Percentiles rank a stretch among this genome's conserved stretches.
Conservation (phyloP, 495 filamentous ascomycete genomes). For the Talaromyces thailandensis region DNA sequence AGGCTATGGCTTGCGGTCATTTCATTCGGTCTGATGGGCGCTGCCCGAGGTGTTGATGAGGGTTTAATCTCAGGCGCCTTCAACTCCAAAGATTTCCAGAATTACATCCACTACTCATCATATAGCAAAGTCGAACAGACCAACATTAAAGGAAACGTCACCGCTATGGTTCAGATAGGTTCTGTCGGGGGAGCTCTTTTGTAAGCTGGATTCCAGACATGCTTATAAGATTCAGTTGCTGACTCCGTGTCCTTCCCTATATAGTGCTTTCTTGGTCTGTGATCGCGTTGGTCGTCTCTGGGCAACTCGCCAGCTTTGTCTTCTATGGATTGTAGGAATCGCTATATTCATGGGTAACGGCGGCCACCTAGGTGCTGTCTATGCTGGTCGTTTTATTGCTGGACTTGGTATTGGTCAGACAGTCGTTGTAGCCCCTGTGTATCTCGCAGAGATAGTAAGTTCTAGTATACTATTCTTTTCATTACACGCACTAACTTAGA, state of each 20-base stretch:
- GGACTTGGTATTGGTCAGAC: constrained; percentile 62
- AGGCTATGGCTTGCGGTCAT: constrained; percentile 55
- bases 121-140: constrained; percentile 42
- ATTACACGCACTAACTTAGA: not conserved
- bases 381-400: constrained; percentile 58
- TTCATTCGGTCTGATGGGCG: constrained; percentile 61
- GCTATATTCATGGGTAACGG: constrained; percentile 57
- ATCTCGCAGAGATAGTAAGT: constrained; percentile 41
- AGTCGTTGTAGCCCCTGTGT: constrained; percentile 51
- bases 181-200: constrained; percentile 56
- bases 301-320: constrained; percentile 58
- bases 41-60: constrained; percentile 59
- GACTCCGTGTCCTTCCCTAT: not conserved
- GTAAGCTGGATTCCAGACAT: constrained; percentile 18
- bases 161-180: constrained; percentile 65
- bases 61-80: constrained; percentile 61
- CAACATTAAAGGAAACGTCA: constrained; percentile 61
- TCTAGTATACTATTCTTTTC: no score
- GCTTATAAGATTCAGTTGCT: not conserved
- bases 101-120: constrained; percentile 45
- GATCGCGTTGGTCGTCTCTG: constrained; percentile 61
- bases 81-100: constrained; percentile 53
- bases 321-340: constrained; percentile 59
- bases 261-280: constrained; percentile 52
- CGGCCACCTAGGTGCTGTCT: constrained; percentile 53